A percentile compares a stretch with the other conserved stretches of the same genome.
These are phyloP conservation scores for Senecio squalidus DNA, from an alignment of 140 eudicot species.

Conservation along the genomic window DNA sequence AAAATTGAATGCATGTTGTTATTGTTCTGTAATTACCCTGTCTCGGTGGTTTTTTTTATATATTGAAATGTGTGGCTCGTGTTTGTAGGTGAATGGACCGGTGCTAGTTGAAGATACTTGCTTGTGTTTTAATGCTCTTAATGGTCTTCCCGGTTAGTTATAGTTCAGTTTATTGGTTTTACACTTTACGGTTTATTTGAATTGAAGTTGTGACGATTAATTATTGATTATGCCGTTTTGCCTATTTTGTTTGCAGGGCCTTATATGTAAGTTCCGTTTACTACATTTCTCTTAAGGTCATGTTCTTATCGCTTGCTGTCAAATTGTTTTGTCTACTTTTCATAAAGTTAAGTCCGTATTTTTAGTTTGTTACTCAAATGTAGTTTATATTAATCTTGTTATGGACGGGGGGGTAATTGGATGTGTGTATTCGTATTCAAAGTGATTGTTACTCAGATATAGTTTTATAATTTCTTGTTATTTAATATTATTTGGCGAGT, in stretches of 20 bases:
- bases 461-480: too few relatives aligned
- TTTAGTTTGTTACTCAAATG: not conserved
- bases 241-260: constrained; percentile 73
- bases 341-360: not conserved
- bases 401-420: too few relatives aligned
- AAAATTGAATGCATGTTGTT: too few relatives aligned
- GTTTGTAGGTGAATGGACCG: constrained; percentile 77
- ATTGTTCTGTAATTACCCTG: not conserved
- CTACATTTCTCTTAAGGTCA: constrained; percentile 29
- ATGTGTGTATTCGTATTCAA: too few relatives aligned
- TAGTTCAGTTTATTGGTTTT: too few relatives aligned
- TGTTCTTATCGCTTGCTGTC: constrained; percentile 4
- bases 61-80: not conserved
- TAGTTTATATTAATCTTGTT: not conserved
- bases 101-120: constrained; percentile 93
- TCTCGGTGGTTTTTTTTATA: not conserved
- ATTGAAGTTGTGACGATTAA: too few relatives aligned
- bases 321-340: constrained; percentile 3
- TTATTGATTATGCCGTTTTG: too few relatives aligned
- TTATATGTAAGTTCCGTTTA: constrained; percentile 67
- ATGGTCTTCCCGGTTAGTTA: constrained; percentile 82
- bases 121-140: constrained; percentile 78
- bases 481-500: not conserved
- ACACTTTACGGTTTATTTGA: too few relatives aligned
- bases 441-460: too few relatives aligned